Evolutionary conservation across 2,329 filamentous ascomycete genomes (phyloP), one percentile per base, ranked within the genome.

Genomic region (Ceratocystis cacaofunesta): DNA sequence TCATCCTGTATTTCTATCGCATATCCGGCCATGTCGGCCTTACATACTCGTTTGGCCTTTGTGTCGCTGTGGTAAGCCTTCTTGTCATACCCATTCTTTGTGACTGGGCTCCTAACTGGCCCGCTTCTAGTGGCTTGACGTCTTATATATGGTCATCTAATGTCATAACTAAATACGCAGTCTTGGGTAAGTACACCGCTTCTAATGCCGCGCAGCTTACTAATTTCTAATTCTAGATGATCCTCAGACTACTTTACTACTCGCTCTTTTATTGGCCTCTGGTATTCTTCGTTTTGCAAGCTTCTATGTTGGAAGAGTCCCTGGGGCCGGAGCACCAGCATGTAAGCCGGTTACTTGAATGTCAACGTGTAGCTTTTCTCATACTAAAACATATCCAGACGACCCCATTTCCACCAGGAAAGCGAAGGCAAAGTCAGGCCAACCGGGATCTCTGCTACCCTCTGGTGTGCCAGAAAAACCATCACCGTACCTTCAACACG

Each of bases 191-290:
- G 68, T 65, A 28, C 8, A 6, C 30, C 30, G n/a, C 19, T 17
- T 60, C 50, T 41, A 22, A 36, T 12, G 28, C 15, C 32, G 2
- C n/a, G 3, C 19, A 28, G 3, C 8, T 15, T 25, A 28, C 41
- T 55, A 57, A 63, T 41, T 22, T 12, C 8, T 10, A 15, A 8
- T 28, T 22, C 41, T 17, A 69, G 68, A 68, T 44, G 66, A 69
- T 50, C 66, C 68, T 10, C 46, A 66, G 48, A 65, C 65, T 17
- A 67, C 66, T 5, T 65, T 58, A 8, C 57, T 78, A 30, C 71
- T 81, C 15, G 72, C 82, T 7, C 72, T 82, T 17, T 70, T 81
- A 22, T 71, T 81, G 28, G 77, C 79, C 3, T 77, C 78, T 0
- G 66, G 71, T 1, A 66, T 77, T 69, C 71, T 52, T 68, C 68